Evolutionary conservation across 106 monocot genomes (phyloP).

Genomic region (Phalaenopsis aphrodite): DNA sequence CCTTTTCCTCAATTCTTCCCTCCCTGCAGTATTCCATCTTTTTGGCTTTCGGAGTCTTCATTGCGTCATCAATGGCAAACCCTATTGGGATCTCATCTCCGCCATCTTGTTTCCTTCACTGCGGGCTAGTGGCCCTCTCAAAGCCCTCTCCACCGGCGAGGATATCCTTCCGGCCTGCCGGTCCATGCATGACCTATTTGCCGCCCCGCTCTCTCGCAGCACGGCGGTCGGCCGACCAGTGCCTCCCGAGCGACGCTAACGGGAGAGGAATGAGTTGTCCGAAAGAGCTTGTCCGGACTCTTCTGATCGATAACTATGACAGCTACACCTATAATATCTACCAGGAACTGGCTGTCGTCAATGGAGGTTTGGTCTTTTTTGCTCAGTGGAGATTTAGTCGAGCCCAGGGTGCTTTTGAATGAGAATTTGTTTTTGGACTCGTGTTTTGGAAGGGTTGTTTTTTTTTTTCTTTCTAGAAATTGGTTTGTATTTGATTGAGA

Average conservation of each 20-base stretch:
- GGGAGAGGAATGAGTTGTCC: neutral
- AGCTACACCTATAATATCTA: constrained; percentile 97
- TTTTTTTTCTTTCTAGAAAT: too few species aligned
- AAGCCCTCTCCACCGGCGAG: neutral
- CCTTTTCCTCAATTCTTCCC: too few species aligned
- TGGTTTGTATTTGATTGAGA: too few species aligned
- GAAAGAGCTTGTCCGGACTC: constrained; percentile 39
- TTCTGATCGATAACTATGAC: constrained; percentile 93
- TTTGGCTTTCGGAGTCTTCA: neutral
- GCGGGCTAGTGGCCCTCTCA: neutral
- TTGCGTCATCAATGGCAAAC: neutral
- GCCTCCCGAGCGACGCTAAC: too few species aligned
- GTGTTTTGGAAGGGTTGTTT: neutral
- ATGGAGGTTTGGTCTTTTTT: constrained; percentile 46
- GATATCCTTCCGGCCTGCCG: neutral
- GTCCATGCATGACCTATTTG: neutral
- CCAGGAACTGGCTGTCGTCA: constrained; percentile 76
- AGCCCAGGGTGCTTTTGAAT: neutral
- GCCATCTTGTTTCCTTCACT: neutral
- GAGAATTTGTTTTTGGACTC: neutral
- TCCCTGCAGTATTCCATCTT: too few species aligned
- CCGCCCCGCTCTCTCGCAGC: neutral
- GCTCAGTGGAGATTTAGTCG: neutral
- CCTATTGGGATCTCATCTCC: neutral
- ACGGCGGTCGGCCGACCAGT: neutral